These are phyloP conservation scores for Bipolaris victoriae DNA, from an alignment of 2,329 filamentous ascomycete species.

Conservation along the genomic window DNA sequence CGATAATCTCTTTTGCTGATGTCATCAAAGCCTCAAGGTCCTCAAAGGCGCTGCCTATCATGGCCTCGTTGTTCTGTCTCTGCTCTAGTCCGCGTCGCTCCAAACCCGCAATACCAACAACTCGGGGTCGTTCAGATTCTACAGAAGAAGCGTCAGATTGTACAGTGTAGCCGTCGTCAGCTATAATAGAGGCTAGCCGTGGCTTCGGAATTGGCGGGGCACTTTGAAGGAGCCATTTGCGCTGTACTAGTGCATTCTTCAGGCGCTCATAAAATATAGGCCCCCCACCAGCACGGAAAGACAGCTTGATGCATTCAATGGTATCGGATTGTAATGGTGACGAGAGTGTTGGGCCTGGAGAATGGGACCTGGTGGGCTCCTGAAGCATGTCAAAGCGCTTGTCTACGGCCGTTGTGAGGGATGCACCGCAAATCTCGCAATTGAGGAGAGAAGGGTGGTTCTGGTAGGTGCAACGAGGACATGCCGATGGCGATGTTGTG, in stretches of 20 bases:
- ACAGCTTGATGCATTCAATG: constrained; percentile 83
- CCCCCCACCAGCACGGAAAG: constrained; percentile 86
- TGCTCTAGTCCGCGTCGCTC: constrained; percentile 84
- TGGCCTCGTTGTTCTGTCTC: constrained; percentile 88
- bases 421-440: constrained; percentile 90
- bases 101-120: constrained; percentile 88
- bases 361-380: constrained; percentile 65
- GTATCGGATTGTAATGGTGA: constrained; percentile 62
- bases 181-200: constrained; percentile 45
- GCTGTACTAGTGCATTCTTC: constrained; percentile 84
- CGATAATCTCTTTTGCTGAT: constrained; percentile 94
- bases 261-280: constrained; percentile 89
- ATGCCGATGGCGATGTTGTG: constrained; percentile 52
- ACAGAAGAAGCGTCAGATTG: constrained; percentile 25
- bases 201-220: constrained; percentile 84
- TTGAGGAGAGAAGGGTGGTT: constrained; percentile 86
- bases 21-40: constrained; percentile 97
- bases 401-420: constrained; percentile 64
- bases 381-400: constrained; percentile 52
- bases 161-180: constrained; percentile 38
- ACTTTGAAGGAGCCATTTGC: constrained; percentile 92
- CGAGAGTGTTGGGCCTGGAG: constrained; percentile 73
- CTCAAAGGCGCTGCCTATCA: constrained; percentile 94
- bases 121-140: constrained; percentile 55
- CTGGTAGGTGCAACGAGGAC: constrained; percentile 88